A percentile compares a stretch with the other conserved stretches of the same genome.
phyloP scores from a whole-genome alignment of 139 green algal genomes.

The Pseudopediastrum boryanum region DNA sequence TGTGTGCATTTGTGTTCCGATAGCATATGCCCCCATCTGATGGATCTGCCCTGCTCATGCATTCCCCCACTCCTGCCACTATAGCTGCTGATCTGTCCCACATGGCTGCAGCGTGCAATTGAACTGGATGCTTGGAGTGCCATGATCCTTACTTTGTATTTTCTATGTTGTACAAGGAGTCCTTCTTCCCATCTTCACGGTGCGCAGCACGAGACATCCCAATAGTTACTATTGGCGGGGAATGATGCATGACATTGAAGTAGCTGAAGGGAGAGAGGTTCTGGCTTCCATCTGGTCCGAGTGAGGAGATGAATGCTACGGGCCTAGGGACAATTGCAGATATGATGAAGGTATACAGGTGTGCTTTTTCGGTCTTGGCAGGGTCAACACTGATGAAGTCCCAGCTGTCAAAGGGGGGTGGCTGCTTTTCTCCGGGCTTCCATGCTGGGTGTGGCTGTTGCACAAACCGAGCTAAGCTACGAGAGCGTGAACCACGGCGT shows the following conservation, averaged over 20 bases:
- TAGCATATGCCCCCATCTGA: too few relatives aligned
- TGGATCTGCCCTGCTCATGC: too few relatives aligned
- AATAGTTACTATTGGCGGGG: conserved; percentile 75
- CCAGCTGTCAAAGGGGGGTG: conserved; percentile 41
- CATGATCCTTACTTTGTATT: conserved; percentile 65
- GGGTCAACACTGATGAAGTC: conserved; percentile 39
- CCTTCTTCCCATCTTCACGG: conserved; percentile 73
- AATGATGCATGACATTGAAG: conserved; percentile 86
- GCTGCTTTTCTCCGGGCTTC: conserved; percentile 54
- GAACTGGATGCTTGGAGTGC: too few relatives aligned
- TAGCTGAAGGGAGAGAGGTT: conserved; percentile 92
- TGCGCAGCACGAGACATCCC: conserved; percentile 48
- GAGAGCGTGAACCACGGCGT: too few relatives aligned
- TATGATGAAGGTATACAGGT: conserved; percentile 83
- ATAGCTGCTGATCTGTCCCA: too few relatives aligned
- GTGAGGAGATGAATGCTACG: conserved; percentile 3
- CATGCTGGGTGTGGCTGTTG: conserved; percentile 58
- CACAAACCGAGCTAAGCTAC: not conserved
- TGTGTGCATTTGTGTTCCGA: too few relatives aligned
- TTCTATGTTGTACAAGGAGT: conserved; percentile 91
- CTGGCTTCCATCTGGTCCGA: conserved; percentile 16
- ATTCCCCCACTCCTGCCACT: too few relatives aligned
- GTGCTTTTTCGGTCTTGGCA: conserved; percentile 9
- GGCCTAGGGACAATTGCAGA: conserved; percentile 80
- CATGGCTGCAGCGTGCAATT: too few relatives aligned